These are phyloP conservation scores for Penicillium canescens DNA, from an alignment of 495 filamentous ascomycete species.

Conservation along the genomic window DNA sequence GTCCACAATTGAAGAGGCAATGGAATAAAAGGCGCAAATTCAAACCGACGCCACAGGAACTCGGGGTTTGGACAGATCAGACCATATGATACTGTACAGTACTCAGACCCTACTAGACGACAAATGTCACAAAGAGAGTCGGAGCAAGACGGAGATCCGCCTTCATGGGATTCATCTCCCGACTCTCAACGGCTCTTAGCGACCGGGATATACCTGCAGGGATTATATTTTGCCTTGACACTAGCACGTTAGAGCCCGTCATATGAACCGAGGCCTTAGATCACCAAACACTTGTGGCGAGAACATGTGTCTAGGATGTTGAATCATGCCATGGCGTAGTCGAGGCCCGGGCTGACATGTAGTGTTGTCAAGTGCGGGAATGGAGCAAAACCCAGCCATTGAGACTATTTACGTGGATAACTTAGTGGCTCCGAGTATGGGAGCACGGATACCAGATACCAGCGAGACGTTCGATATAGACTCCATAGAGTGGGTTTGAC, in stretches of 20 bases:
- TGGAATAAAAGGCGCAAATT: neutral
- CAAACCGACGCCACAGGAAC: neutral
- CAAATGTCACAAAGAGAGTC: conserved; percentile 10
- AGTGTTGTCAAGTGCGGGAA: neutral
- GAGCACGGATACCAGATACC: no score
- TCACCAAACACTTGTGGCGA: neutral
- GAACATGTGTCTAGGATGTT: neutral
- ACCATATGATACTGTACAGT: conserved; percentile 4
- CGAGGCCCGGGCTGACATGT: neutral
- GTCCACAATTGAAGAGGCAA: neutral
- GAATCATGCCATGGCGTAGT: conserved; percentile 2
- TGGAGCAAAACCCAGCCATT: neutral
- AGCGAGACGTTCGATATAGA: no score
- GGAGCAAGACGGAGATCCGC: conserved; percentile 6
- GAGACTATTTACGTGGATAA: no score
- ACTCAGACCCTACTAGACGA: neutral
- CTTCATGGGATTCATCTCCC: conserved; percentile 4
- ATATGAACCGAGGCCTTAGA: conserved; percentile 13
- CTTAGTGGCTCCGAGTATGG: no score
- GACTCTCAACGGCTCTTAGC: conserved; percentile 13
- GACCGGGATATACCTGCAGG: neutral
- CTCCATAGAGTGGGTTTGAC: no score
- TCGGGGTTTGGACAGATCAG: conserved; percentile 11
- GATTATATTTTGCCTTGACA: neutral
- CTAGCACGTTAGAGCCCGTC: conserved; percentile 1